These are phyloP conservation scores for Coemansia sp. DNA, from an alignment of 192 early-diverging fungal genomes.

Conservation along the genomic window DNA sequence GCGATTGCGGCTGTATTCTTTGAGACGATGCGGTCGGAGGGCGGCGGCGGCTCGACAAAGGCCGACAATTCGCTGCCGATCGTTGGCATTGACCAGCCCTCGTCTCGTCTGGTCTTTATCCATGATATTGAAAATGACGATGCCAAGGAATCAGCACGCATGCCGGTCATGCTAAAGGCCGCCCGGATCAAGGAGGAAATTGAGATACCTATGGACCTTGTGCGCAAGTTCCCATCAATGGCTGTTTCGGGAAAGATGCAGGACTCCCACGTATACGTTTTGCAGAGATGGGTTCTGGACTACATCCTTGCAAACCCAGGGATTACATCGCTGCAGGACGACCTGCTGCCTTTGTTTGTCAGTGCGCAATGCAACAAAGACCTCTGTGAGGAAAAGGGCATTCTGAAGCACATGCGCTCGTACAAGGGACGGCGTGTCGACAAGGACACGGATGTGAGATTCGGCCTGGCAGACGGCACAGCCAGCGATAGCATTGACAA, in stretches of 20 bases:
- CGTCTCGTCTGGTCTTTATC: constrained; percentile 52
- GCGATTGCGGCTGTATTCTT: constrained; percentile 83
- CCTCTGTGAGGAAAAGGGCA: constrained; percentile 51
- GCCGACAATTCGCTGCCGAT: constrained; percentile 20
- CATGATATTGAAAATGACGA: constrained; percentile 13
- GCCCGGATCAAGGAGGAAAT: constrained; percentile 19
- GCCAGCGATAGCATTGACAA: constrained; percentile 41
- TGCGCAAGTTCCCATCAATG: constrained; percentile 78
- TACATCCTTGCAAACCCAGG: constrained; percentile 65
- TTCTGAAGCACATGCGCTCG: constrained; percentile 35
- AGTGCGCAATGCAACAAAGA: constrained; percentile 78
- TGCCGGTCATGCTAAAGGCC: constrained; percentile 4
- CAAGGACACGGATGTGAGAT: constrained; percentile 39
- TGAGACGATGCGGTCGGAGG: constrained; percentile 72
- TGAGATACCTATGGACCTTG: constrained; percentile 52
- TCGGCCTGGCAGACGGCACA: constrained; percentile 25
- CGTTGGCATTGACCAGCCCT: constrained; percentile 53
- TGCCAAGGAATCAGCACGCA: neutral
- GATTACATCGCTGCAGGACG: constrained; percentile 74
- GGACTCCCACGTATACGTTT: constrained; percentile 91
- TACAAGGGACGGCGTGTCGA: constrained; percentile 37
- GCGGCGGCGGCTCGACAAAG: constrained; percentile 58
- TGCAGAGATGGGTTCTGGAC: constrained; percentile 93
- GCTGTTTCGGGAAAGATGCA: constrained; percentile 77
- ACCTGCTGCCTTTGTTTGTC: constrained; percentile 84